Evolutionary conservation across 192 early-diverging fungal species (phyloP).

Genomic region (Umbelopsis ramanniana): DNA sequence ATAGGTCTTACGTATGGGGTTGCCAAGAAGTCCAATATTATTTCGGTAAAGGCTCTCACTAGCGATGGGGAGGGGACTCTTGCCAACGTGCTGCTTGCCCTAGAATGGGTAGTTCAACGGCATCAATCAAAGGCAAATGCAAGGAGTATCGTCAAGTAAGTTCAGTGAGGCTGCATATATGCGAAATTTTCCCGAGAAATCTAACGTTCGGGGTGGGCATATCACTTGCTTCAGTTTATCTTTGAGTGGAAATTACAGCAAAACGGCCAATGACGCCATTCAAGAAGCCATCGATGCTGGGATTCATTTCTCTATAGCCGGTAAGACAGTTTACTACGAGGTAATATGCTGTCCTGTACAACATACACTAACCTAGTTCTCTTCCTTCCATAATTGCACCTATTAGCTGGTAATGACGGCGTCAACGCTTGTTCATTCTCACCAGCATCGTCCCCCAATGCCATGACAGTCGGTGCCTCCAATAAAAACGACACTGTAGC

Average conservation of each 20-base stretch:
- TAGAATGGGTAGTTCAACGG: conserved; percentile 47
- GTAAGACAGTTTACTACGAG: neutral
- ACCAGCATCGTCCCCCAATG: conserved; percentile 50
- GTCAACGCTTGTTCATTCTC: conserved; percentile 56
- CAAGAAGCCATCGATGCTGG: conserved; percentile 48
- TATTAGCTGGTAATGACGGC: conserved; percentile 50
- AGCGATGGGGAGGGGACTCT: conserved; percentile 46
- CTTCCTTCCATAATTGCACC: too few relatives aligned
- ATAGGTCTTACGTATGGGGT: conserved; percentile 47
- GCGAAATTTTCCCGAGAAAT: neutral
- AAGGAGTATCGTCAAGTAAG: conserved; percentile 13
- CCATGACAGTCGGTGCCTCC: conserved; percentile 59
- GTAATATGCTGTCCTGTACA: neutral
- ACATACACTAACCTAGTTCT: neutral
- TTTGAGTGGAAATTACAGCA: conserved; percentile 41
- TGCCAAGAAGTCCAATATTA: conserved; percentile 54
- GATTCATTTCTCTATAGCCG: conserved; percentile 52
- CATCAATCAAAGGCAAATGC: neutral
- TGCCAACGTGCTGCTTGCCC: conserved; percentile 46
- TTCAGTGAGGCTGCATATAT: neutral
- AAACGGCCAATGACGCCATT: conserved; percentile 44
- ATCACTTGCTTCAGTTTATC: conserved; percentile 37
- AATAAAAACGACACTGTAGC: conserved; percentile 58
- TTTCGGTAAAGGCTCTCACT: conserved; percentile 55
- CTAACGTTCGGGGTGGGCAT: too few relatives aligned